A percentile compares a stretch with the other conserved stretches of the same genome.
These are phyloP conservation scores for Colletotrichum cereale DNA, from an alignment of 2,329 filamentous ascomycete species.

Conservation along the genomic window DNA sequence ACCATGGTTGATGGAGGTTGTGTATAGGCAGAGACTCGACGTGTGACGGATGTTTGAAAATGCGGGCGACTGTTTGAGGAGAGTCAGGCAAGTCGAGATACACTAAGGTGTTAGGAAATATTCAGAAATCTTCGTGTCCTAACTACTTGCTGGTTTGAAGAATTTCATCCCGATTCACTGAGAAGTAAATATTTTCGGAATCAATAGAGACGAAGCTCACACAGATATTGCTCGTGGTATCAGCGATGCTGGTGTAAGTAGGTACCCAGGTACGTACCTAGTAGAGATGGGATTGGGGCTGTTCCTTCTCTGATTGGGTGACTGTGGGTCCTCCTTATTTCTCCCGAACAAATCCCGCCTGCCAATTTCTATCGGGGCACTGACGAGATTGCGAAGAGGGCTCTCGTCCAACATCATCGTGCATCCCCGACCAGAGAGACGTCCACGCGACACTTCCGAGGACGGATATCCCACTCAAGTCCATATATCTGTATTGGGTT, in stretches of 20 bases:
- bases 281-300: background rate
- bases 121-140: too few species aligned
- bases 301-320: background rate
- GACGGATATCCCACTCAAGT: background rate
- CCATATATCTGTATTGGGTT: background rate
- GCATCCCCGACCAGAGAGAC: background rate
- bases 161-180: background rate
- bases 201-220: background rate
- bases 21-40: background rate
- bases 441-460: background rate
- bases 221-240: background rate
- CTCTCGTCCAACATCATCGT: background rate
- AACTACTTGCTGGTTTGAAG: too few species aligned
- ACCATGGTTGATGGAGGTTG: background rate
- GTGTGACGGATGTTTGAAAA: background rate
- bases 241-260: background rate
- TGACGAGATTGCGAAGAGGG: background rate
- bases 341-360: constrained; percentile 6
- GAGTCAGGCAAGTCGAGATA: background rate
- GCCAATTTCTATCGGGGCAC: background rate
- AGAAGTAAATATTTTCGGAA: background rate
- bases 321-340: background rate
- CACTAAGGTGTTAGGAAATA: background rate
- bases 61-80: background rate
- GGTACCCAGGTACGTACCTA: too few species aligned